Evolutionary conservation across 345 rosid genomes (phyloP), one percentile per base, ranked within the genome.

Genomic region (Limnanthes douglasii): DNA sequence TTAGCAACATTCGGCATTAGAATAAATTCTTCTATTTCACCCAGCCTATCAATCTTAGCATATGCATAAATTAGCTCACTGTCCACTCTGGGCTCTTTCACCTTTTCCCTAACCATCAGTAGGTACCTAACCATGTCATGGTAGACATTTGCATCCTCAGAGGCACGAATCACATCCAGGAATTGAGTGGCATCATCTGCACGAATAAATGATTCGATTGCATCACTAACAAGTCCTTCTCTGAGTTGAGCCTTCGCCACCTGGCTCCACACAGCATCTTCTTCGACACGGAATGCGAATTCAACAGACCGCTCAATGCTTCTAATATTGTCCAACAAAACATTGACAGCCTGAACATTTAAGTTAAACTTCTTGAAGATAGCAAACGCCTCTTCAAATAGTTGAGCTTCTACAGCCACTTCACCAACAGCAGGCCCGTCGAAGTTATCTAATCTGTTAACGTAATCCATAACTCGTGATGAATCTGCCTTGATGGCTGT

Each of bases 371-470:
- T 81, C 65, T 81, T 81, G 57, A 81, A 81, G 30, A 73, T 70
- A 14, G 88, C 81, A 62, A 60, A 81, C 23, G 88, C 86, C 68
- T 85, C 94, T 66, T 75, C 94, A 18, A 55, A 85, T 5, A 85
- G 53, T 47, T 85, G 86, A 10, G 85, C 94, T 64, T 92, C 93
- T 30, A 81, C 86, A 11, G 99, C 96, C 48, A 84, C 82, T 53
- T 81, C 94, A 44, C 99, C 99, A 56, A 92, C 86, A 20, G 88
- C 88, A 50, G 99, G 94, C 33, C 99, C 96, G 67, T 92, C 99
- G 58, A 92, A 92, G 57, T 85, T 92, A 56, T 85, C 96, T 19
- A 85, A 68, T 61, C 99, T 73, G 47, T 85, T 85, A 19, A 92
- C 59, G 46, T 92, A 92, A 62, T 85, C 99, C 99, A 92, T 85